Evolutionary conservation across 2,329 filamentous ascomycete genomes (phyloP), one percentile per base, ranked within the genome.

Genomic region (Alternaria sp.): DNA sequence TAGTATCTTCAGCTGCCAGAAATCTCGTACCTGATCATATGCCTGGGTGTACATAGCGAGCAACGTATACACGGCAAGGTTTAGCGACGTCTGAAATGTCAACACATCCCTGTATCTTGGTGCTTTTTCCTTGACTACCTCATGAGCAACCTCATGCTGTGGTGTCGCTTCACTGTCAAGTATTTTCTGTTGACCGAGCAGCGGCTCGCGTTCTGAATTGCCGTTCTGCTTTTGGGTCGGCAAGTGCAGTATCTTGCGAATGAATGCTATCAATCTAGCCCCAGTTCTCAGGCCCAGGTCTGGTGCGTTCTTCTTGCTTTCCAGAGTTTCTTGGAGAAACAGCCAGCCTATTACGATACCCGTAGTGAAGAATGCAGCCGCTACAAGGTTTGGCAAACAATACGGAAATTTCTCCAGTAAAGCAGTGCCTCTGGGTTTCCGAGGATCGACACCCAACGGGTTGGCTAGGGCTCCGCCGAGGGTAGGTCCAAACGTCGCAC

Each of bases 401-500:
- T 95, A 99, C 0, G 94, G 94, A 71, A 90, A 97, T 24, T 82
- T 84, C 66, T 88, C 88, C 59, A 97, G 86, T 63, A 96, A 89
- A 38, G 85, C 78, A 6, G 89, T 89, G 9, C 77, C 73, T 26
- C 70, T 70, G 70, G 96, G 96, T 3, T 93, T 58, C 3, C 79
- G 79, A 0, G 93, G 93, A 72, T 91, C 89, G 59, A 93, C 89
- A 60, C 89, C 85, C 1, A 89, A 88, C 0, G 94, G 94, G 59
- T 92, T 89, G 8, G 93, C 92, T 61, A 98, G 87, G 62, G 93
- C 89, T 5, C 94, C 94, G 28, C 94, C 94, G 71, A 98, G 91
- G 4, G 88, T 77, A 1, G 94, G 94, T 0, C 94, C 94, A 67
- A 97, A 91, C 38, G 97, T 92, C 36, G 89, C 91, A 0, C 94